Evolutionary conservation across 352 stramenopile species (phyloP), one percentile per base, ranked within the genome.

Genomic region (Phytophthora pinifolia): DNA sequence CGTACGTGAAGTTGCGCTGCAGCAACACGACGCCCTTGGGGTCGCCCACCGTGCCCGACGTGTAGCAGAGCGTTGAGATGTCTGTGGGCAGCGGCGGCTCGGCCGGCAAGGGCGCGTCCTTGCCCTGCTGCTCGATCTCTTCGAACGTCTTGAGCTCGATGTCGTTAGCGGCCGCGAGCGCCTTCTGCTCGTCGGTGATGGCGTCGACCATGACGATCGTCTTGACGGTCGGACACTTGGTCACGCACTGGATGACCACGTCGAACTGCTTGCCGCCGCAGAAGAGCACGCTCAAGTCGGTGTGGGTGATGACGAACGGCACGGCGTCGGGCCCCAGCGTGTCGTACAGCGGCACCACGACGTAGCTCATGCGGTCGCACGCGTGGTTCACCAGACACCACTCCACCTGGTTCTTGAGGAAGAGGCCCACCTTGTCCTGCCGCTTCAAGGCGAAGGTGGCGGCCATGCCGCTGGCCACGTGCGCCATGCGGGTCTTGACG

Each of bases 1-100:
- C 49, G 12, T 62, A 62, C 29, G 65, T 46, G 18, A 82, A 59
- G 53, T 83, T 88, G 37, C 56, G 50, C 63, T 98, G 96, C 8
- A 80, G 92, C 12, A 99, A 69, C 18, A 98, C 74, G 27, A 90
- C 95, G n/a, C 94, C 95, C 65, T 98, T 98, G 29, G 96, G 93
- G 70, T 96, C 76, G 8, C 94, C 93, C n/a, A 92, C 98, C 5
- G 94, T 98, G 9, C 94, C 95, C 13, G 76, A 97, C 2, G 92
- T 98, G 72, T 96, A 97, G 70, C 79, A 96, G 34, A 97, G 73
- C 14, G 94, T 98, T n/a, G 88, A 86, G 13, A 98, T 50, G 67
- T 98, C 93, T 0, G 62, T 51, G 12, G 72, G 65, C 1, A 50
- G 46, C 5, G 79, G 71, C 3, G 71, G 76, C 20, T 73, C 70